Percentiles rank a stretch among this genome's conserved stretches.
Evolutionary conservation across 2,329 filamentous ascomycete genomes (phyloP).

Genomic region (Botrytis aclada): DNA sequence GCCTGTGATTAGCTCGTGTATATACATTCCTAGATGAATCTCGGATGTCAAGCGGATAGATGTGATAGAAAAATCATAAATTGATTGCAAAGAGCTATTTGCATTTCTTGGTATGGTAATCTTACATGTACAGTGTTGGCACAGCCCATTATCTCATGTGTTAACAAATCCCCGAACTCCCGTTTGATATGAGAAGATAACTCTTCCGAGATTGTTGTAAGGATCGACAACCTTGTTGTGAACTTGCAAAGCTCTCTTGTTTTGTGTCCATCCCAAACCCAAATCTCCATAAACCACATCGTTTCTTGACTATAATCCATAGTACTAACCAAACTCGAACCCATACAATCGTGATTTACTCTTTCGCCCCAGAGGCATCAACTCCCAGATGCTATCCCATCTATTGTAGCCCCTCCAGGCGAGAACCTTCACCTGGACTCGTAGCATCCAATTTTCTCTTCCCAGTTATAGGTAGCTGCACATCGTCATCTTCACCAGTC

Average conservation of each 20-base stretch:
- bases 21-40: neutral
- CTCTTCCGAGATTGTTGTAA: neutral
- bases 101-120: conserved; percentile 1
- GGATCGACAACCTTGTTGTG: neutral
- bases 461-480: conserved; percentile 38
- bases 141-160: neutral
- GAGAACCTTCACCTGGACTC: conserved; percentile 15
- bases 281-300: neutral
- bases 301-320: neutral
- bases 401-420: conserved; percentile 12
- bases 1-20: neutral
- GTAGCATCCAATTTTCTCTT: conserved; percentile 40
- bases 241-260: neutral
- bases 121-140: conserved; percentile 3
- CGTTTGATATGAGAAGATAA: neutral
- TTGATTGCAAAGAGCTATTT: neutral
- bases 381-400: neutral
- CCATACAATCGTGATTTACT: neutral
- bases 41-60: neutral
- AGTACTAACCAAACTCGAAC: neutral
- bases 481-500: conserved; percentile 48
- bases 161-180: conserved; percentile 1
- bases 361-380: neutral
- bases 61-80: neutral
- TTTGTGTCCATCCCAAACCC: neutral